Evolutionary conservation across 257 asterid genomes (phyloP).

Genomic region (Anisodus acutangulus): DNA sequence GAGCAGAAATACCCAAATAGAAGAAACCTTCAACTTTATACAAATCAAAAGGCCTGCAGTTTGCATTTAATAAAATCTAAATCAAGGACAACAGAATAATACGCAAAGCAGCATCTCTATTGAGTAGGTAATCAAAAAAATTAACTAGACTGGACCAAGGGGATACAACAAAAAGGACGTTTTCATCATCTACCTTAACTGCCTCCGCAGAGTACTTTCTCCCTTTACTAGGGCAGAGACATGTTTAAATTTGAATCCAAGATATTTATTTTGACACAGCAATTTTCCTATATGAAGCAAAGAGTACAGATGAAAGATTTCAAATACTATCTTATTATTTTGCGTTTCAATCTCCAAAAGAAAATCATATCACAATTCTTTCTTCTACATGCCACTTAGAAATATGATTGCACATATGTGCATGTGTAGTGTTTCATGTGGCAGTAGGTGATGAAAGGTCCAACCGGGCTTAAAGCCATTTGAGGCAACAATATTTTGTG

Average conservation of each 20-base stretch:
- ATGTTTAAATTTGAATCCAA: background rate
- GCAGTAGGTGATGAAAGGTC: background rate
- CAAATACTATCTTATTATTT: background rate
- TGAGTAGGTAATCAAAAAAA: background rate
- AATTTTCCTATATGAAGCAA: background rate
- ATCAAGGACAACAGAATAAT: background rate
- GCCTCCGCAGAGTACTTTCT: background rate
- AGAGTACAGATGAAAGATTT: background rate
- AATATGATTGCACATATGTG: background rate
- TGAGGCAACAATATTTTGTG: background rate
- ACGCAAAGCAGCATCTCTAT: background rate
- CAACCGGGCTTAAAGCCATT: background rate
- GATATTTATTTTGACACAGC: background rate
- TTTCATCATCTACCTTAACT: background rate
- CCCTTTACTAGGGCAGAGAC: conserved; percentile 9
- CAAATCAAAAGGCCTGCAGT: background rate
- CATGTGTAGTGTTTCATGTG: background rate
- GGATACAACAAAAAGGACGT: background rate
- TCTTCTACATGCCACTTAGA: background rate
- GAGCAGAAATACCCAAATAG: background rate
- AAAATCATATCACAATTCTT: background rate
- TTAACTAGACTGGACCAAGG: background rate
- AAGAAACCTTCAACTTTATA: background rate
- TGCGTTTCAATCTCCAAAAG: background rate
- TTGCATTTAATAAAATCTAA: conserved; percentile 6